Conservation (phyloP, 805 yeast species). For the Priceomyces haplophilus region DNA sequence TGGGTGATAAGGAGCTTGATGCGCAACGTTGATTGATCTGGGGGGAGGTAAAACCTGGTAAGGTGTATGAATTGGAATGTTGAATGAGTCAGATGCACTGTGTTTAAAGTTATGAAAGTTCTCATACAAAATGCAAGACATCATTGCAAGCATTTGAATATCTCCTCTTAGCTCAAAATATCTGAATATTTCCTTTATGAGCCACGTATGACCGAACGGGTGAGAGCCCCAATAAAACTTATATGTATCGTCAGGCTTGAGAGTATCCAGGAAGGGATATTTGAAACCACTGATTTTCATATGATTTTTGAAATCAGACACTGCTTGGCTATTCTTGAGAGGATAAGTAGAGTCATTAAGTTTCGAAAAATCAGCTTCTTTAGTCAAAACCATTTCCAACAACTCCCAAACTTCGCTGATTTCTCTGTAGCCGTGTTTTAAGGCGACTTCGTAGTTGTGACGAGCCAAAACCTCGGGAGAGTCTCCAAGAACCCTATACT, state of each 20-base stretch:
- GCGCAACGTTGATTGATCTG: conserved; percentile 17
- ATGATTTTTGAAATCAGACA: conserved; percentile 5
- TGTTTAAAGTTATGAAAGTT: conserved; percentile 23
- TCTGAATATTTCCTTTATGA: conserved; percentile 56
- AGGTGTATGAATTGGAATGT: conserved; percentile 48
- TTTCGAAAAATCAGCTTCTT: conserved; percentile 32
- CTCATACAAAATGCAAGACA: conserved; percentile 67
- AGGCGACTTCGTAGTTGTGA: conserved; percentile 71
- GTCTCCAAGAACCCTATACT: conserved; percentile 62
- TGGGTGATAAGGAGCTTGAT: conserved; percentile 6
- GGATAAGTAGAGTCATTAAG: not conserved
- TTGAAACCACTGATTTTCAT: conserved; percentile 10
- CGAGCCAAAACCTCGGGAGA: conserved; percentile 62
- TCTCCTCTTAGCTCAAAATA: conserved; percentile 66
- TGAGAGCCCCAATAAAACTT: conserved; percentile 75
- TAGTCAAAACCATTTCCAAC: conserved; percentile 45
- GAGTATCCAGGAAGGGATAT: conserved; percentile 5
- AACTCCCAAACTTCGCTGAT: conserved; percentile 76
- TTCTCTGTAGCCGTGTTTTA: conserved; percentile 55
- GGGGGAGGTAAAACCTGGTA: conserved; percentile 35
- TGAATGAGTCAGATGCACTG: conserved; percentile 18
- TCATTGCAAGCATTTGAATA: conserved; percentile 87
- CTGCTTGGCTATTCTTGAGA: not conserved
- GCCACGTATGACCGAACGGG: conserved; percentile 70
- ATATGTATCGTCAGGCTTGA: conserved; percentile 11